Evolutionary conservation across 129 eudicot species (phyloP), one percentile per base, ranked within the genome.

Genomic region (Flaveria robusta): DNA sequence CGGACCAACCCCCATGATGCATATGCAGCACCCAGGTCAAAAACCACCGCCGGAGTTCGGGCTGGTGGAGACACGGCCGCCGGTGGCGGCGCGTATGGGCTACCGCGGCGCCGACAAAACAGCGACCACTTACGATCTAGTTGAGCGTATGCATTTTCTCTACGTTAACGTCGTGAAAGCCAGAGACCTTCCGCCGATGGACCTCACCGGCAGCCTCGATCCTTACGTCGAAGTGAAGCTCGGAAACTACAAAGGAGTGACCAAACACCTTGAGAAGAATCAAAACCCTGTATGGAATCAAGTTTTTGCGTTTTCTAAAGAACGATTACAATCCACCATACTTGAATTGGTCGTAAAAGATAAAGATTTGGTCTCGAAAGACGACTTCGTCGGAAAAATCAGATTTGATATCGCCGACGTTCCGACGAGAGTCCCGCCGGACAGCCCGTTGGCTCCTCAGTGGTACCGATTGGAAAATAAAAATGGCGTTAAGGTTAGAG

Each of bases 211-310:
- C 18, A 86, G 96, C 22, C 88, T 95, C 2, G 96, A 95, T 69
- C 99, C 99, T 0, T 95, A 95, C 34, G 99, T 95, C 3, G 99
- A 95, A 72, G 99, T 91, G 51, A 95, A 81, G 60, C 74, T 94
- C 4, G 99, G 99, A 45, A 94, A 95, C 42, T 91, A 95, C 71
- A 95, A 86, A 81, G 99, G 97, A 7, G 76, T 89, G 1, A 95
- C 99, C 0, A 82, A 34, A 16, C 96, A 95, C 68, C 81, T 86
- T 64, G 99, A 95, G 79, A 91, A 89, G 87, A 87, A 84, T 64
- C 88, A 83, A 55, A 31, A 85, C 67, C 99, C 97, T 3, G 87
- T 83, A 2, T 95, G 99, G 99, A 83, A 91, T 64, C 78, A 75
- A 13, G 85, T 91, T 51, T 95, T 95, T 49, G 97, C 97, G 7